Base-by-base conservation (phyloP, 495 filamentous ascomycete genomes). In the Penicillium soppii region DNA sequence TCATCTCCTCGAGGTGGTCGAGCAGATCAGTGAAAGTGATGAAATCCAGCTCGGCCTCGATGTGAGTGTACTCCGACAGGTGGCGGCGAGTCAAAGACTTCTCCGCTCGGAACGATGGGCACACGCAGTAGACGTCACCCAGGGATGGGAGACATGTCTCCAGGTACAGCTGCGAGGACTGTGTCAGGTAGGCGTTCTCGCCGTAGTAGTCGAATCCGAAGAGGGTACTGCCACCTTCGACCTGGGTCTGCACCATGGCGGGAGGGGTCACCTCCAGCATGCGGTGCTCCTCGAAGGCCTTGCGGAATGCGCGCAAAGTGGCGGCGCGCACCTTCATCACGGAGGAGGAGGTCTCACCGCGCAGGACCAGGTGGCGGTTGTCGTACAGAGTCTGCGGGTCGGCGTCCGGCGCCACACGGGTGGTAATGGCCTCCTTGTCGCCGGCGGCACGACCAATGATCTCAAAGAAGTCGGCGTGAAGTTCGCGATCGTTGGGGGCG, bases 61-160 rank as follows among this genome's bases (percentile, higher is more conserved):
- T 81, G 74, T 99, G 94, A 1, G 94, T 95, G 75, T 97, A 99
- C 71, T 96, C 92, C 30, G 89, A 90, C 57, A 98, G 72, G 68
- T 99, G 94, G 57, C 94, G 90, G 35, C 94, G 87, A 45, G 94
- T 99, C 16, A 96, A 77, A 3, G 88, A 92, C 70, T 96, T 96
- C 70, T 99, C 94, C 20, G 94, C 94, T 43, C 94, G 92, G 85
- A 97, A 99, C 9, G 94, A 97, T 59, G 95, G 94, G 74, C 95
- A 92, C 53, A 99, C 90, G 69, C 92, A 97, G 81, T 90, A 99
- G 52, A 96, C 91, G 60, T 97, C 88, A 50, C 94, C 94, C 50
- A 97, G 76, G 19, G 87, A 90, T 13, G 91, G 90, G 12, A 99
- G 76, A 51, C 88, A 91, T 23, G 95, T 97, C 75, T 99, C 94